These are phyloP conservation scores for Kalanchoe fedtschenkoi DNA, from an alignment of 164 flowering plant genomes.

Conservation along the genomic window DNA sequence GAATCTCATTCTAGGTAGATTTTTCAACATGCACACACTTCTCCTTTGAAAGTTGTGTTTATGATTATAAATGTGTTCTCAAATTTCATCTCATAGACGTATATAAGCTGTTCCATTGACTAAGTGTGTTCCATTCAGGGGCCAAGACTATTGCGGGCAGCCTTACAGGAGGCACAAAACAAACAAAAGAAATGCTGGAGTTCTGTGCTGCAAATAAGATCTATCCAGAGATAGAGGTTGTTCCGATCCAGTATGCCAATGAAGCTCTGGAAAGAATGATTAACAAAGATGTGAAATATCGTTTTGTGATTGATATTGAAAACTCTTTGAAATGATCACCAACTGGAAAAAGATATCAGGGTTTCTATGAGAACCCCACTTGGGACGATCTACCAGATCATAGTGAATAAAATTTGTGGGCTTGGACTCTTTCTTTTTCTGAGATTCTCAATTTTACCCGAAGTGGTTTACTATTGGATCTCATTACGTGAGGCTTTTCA, in stretches of 20 bases:
- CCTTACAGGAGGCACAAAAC: conserved; percentile 57
- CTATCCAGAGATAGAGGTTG: conserved; percentile 59
- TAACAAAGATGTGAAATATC: conserved; percentile 71
- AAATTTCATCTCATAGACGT: not conserved
- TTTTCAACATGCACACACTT: not conserved
- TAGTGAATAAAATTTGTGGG: too few species aligned
- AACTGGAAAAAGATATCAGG: not conserved
- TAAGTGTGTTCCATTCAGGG: conserved; percentile 22
- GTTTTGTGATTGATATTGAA: conserved; percentile 77
- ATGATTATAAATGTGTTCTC: not conserved
- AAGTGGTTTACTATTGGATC: too few species aligned
- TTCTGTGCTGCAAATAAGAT: conserved; percentile 68
- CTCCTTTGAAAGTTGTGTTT: not conserved
- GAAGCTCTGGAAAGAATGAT: conserved; percentile 78
- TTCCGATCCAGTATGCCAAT: conserved; percentile 67
- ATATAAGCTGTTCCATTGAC: not conserved
- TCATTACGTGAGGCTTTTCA: too few species aligned
- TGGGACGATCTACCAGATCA: too few species aligned
- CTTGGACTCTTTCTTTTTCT: too few species aligned
- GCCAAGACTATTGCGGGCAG: conserved; percentile 59
- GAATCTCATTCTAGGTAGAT: conserved; percentile 48
- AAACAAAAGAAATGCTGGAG: conserved; percentile 75
- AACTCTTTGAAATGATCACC: conserved; percentile 47
- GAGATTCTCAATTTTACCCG: too few species aligned
- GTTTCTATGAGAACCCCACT: not conserved